These are phyloP conservation scores for Diplodia sapinea DNA, from an alignment of 2,329 filamentous ascomycete genomes.

Conservation along the genomic window DNA sequence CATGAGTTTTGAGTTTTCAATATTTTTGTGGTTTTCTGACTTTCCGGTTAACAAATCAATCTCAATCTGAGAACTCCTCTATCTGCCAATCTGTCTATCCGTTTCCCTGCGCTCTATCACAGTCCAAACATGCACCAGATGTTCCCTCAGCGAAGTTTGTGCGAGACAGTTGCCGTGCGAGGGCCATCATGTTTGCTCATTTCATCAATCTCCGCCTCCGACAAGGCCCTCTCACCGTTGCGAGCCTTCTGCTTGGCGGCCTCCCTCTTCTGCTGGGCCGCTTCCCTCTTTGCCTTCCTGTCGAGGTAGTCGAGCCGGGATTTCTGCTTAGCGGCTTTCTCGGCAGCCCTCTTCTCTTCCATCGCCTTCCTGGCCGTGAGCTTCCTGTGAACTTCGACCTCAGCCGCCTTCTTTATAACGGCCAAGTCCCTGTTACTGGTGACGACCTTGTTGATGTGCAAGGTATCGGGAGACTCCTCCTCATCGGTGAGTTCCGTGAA, in stretches of 20 bases:
- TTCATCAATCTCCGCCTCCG: background rate
- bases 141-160: background rate
- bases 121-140: background rate
- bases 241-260: background rate
- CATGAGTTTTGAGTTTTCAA: no score
- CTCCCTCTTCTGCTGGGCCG: background rate
- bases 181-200: background rate
- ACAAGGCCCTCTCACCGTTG: background rate
- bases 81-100: no score
- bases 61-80: no score
- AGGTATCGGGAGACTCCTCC: slow-evolving; percentile 20
- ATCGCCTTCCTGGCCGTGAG: background rate
- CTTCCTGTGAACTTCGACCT: background rate
- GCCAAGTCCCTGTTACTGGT: background rate
- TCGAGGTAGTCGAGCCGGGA: no score
- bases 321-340: background rate
- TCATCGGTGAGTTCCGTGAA: slow-evolving; percentile 42
- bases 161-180: background rate
- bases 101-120: no score
- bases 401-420: background rate
- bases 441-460: background rate
- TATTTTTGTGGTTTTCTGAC: no score
- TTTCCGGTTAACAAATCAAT: no score
- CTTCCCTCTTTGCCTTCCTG: background rate
- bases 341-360: background rate